phyloP scores from a whole-genome alignment of 1,139 yeast genomes.

The Geotrichum carabidarum region DNA sequence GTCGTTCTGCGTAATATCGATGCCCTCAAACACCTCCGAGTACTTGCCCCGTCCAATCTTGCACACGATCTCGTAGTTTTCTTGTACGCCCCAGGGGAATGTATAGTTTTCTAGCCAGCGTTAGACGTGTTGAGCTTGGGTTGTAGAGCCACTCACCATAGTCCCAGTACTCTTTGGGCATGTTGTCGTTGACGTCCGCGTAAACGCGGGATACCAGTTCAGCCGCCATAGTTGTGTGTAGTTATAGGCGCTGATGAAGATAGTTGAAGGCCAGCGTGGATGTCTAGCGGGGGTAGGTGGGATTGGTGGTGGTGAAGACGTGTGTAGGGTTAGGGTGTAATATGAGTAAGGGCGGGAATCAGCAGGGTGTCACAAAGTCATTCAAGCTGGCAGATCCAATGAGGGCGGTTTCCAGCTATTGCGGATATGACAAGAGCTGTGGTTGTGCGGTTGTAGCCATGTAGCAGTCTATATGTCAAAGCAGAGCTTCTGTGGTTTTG shows the following conservation, averaged over 20 bases:
- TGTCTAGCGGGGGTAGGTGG: neutral
- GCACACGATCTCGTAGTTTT: slow-evolving; percentile 74
- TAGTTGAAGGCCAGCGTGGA: too few relatives aligned
- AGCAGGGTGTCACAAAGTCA: too few relatives aligned
- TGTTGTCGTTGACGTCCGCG: slow-evolving; percentile 67
- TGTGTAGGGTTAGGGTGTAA: neutral
- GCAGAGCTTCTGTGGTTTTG: too few relatives aligned
- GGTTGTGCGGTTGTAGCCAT: too few relatives aligned
- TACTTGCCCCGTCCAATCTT: slow-evolving; percentile 93
- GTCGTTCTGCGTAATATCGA: slow-evolving; percentile 40
- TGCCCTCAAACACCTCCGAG: slow-evolving; percentile 82
- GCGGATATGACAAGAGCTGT: too few relatives aligned
- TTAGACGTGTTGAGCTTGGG: neutral
- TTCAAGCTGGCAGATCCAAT: too few relatives aligned
- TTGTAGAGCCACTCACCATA: slow-evolving; percentile 41
- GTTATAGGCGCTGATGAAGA: too few relatives aligned
- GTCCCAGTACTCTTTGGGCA: slow-evolving; percentile 85
- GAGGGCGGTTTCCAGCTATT: too few relatives aligned
- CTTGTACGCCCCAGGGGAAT: slow-evolving; percentile 52
- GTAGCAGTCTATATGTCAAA: too few relatives aligned
- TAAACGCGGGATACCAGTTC: slow-evolving; percentile 61
- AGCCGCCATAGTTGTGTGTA: slow-evolving; percentile 1
- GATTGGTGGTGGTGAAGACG: neutral
- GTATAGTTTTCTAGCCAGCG: slow-evolving; percentile 36
- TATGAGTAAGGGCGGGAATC: neutral